phyloP scores from a whole-genome alignment of 331 rosid genomes.

The Phaseolus coccineus region DNA sequence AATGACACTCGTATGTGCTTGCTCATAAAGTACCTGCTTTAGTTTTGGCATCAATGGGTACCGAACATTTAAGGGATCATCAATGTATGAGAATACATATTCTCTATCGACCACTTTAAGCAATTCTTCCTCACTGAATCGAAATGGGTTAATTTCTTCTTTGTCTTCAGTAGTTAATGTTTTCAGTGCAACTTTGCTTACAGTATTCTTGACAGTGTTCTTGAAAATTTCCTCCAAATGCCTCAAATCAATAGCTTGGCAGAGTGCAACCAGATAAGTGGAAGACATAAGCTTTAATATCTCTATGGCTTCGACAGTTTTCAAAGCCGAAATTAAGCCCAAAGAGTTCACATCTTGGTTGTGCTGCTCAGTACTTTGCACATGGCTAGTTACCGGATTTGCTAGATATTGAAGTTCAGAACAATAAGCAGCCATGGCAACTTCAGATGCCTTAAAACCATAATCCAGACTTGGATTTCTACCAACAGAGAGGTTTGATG shows the following conservation, averaged over 20 bases:
- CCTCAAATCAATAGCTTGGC: constrained; percentile 62
- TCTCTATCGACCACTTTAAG: constrained; percentile 52
- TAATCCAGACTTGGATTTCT: constrained; percentile 58
- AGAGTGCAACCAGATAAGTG: constrained; percentile 56
- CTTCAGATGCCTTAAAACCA: constrained; percentile 57
- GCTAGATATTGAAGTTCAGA: constrained; percentile 58
- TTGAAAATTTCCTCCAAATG: constrained; percentile 54
- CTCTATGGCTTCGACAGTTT: constrained; percentile 52
- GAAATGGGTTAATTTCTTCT: constrained; percentile 43
- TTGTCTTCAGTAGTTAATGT: constrained; percentile 28
- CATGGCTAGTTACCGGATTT: constrained; percentile 52
- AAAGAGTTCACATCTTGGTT: constrained; percentile 60
- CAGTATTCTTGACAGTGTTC: constrained; percentile 36
- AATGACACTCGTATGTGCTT: constrained; percentile 47
- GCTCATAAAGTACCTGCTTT: constrained; percentile 55
- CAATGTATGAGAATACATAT: constrained; percentile 54
- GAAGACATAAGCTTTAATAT: constrained; percentile 56
- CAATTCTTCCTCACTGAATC: constrained; percentile 40
- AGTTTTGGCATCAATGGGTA: constrained; percentile 53
- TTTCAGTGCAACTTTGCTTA: constrained; percentile 41
- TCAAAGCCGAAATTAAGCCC: constrained; percentile 56
- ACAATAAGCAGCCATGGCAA: constrained; percentile 60
- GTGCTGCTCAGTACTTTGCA: constrained; percentile 57
- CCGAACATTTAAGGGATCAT: constrained; percentile 45
- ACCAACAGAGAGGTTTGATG: constrained; percentile 54